Evolutionary conservation across 2,329 filamentous ascomycete genomes (phyloP), one percentile per base, ranked within the genome.

Genomic region (Byssochlamys sp.): DNA sequence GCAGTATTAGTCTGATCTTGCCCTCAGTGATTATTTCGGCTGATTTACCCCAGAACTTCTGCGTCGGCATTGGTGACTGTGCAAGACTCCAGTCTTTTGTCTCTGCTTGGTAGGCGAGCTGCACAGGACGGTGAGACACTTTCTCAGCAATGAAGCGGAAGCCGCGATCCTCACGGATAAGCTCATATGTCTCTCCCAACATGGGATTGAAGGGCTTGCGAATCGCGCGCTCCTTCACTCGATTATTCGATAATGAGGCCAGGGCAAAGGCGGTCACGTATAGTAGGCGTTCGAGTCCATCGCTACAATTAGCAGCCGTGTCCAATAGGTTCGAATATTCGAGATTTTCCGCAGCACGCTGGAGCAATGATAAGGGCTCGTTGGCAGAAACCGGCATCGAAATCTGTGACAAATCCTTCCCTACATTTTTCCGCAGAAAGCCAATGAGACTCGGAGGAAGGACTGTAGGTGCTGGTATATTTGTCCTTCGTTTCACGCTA

Each of bases 41-140:
- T 56, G 88, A 92, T 77, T 97, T 97, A 57, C 94, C 94, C 94
- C 94, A 97, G 77, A 99, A 99, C 70, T 97, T 97, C 70, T 99
- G 92, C 25, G 88, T 87, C 0, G 94, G 94, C 57, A 88, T 86
- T 0, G 94, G 90, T 3, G 88, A 89, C 70, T 97, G 94, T 0
- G 89, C 81, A 60, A 96, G 86, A 2, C 88, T 90, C 94, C 94
- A 99, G 58, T 83, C 79, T 45, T 84, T 81, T 45, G 89, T 85
- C 71, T 99, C 94, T 3, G 92, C 94, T 72, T 97, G 91, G 77
- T 91, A 92, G 4, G 94, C 94, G 67, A 97, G 84, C 61, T 91
- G 86, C 12, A 99, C 90, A 0, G 94, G 94, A 3, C 94, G 87
- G 71, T 99, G 94, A 14, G 85, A 88, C 6, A 99, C 90, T 72